Evolutionary conservation across 371 early-diverging fungal species (phyloP), one percentile per base, ranked within the genome.

Genomic region (Saksenaea vasiformis): DNA sequence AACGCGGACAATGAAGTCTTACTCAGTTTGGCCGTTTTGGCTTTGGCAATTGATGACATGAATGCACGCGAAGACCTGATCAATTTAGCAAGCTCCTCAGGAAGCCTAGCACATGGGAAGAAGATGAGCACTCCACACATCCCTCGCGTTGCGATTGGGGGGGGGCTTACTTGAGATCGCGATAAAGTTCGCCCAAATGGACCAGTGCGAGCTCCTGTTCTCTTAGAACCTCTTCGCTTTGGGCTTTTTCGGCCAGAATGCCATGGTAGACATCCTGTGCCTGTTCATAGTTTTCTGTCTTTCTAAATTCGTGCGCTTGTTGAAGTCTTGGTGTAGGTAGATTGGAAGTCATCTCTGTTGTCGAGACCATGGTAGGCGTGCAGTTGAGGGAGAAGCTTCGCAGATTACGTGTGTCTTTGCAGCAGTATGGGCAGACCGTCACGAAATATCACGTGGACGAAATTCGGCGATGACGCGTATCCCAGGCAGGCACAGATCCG

Each of bases 1-100:
- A 28, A 15, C 27, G 10, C 27, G 19, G 26, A 56, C 22, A 51
- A 51, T n/a, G 17, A 10, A 51, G 10, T 19, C 76, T 61, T 85
- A 92, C 95, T 90, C 61, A 98, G 85, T 84, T 95, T 97, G 24
- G 98, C 93, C 2, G 96, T 92, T 84, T 98, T 98, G 47, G 98
- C 98, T 75, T 95, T 95, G 27, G 97, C 90, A 58, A 96, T 91
- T 19, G 90, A 77, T 27, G 87, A 78, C 71, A 97, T 90, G 73
- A 93, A 85, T 3, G 84, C 71, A 59, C 89, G 90, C 22, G 95
- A 93, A 19, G 87, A 86, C 58, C 91, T 90, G 64, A 96, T 89
- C 66, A 97, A 84, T 5, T 70, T 77, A 0, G 94, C 91, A 39
- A 98, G 87, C 58, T 92, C 90, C 14, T 88, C 75, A 28, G 94